Conservation (phyloP, 495 filamentous ascomycete genomes). For the Penicillium coprophilum region DNA sequence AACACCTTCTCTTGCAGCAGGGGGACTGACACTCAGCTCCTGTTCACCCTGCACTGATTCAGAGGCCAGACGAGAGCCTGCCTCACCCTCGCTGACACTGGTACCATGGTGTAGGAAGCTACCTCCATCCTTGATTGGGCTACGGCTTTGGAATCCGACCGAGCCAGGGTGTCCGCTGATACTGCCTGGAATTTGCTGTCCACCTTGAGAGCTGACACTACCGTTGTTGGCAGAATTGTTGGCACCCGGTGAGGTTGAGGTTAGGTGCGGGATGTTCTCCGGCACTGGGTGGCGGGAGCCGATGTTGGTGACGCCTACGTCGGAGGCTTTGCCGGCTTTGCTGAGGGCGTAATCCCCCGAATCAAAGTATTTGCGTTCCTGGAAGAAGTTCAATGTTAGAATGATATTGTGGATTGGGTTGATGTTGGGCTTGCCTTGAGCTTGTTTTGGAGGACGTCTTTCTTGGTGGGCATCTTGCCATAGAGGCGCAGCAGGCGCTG, state of each 20-base stretch:
- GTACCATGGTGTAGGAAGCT: conserved; percentile 77
- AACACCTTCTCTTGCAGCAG: conserved; percentile 54
- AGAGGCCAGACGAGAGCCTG: conserved; percentile 23
- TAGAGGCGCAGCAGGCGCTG: conserved; percentile 94
- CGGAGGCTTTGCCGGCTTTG: conserved; percentile 95
- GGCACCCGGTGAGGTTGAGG: conserved; percentile 67
- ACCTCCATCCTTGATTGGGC: conserved; percentile 76
- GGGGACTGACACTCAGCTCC: conserved; percentile 47
- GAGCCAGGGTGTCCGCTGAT: conserved; percentile 49
- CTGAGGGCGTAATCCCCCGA: conserved; percentile 96
- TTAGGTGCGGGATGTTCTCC: conserved; percentile 92
- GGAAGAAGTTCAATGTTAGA: conserved; percentile 5
- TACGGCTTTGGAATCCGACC: conserved; percentile 60
- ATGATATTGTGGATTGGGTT: not conserved
- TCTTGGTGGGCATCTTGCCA: conserved; percentile 93
- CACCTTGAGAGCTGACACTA: conserved; percentile 42
- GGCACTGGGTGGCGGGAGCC: conserved; percentile 92
- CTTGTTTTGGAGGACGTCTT: conserved; percentile 96
- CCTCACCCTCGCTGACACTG: conserved; percentile 65
- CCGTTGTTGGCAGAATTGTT: conserved; percentile 42
- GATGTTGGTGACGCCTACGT: conserved; percentile 89
- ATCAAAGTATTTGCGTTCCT: conserved; percentile 99
- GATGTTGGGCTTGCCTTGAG: conserved; percentile 59
- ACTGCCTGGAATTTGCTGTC: conserved; percentile 46
- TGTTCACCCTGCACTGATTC: conserved; percentile 30